Conservation (phyloP, 495 filamentous ascomycete species). For the Penicillium roqueforti region DNA sequence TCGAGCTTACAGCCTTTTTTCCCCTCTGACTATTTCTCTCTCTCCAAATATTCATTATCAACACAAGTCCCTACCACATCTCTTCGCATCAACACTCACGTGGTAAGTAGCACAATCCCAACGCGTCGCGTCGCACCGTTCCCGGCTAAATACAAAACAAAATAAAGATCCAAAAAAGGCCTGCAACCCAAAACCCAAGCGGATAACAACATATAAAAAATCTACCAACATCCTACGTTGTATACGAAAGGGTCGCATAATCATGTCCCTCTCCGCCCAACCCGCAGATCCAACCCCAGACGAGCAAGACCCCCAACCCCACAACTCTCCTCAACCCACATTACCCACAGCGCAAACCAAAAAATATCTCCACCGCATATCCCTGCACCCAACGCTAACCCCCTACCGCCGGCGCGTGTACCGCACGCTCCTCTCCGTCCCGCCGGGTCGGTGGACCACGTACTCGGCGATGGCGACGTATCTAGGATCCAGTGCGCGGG, state of each 20-base stretch:
- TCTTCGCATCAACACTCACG: neutral
- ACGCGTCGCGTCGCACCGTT: slow-evolving; percentile 1
- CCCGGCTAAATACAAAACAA: neutral
- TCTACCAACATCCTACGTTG: neutral
- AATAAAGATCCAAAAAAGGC: neutral
- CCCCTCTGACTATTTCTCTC: neutral
- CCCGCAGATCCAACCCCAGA: neutral
- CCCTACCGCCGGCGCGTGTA: slow-evolving; percentile 58
- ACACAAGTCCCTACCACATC: neutral
- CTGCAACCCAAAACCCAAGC: neutral
- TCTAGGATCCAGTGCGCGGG: slow-evolving; percentile 66
- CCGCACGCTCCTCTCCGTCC: slow-evolving; percentile 65
- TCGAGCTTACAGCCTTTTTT: neutral
- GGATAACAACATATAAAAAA: neutral
- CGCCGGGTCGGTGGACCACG: slow-evolving; percentile 63
- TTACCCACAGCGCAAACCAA: slow-evolving; percentile 15
- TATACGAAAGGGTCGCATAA: neutral
- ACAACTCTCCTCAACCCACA: slow-evolving; percentile 8
- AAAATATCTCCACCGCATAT: slow-evolving; percentile 31
- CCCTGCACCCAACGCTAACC: slow-evolving; percentile 44
- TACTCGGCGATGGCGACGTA: slow-evolving; percentile 67
- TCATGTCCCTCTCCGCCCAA: neutral
- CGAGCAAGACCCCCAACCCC: neutral
- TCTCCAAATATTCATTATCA: neutral
- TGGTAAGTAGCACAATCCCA: neutral